Percentiles rank a stretch among this genome's conserved stretches.
Conservation (phyloP, 2,329 filamentous ascomycete genomes). For the Botryotinia narcissicola region DNA sequence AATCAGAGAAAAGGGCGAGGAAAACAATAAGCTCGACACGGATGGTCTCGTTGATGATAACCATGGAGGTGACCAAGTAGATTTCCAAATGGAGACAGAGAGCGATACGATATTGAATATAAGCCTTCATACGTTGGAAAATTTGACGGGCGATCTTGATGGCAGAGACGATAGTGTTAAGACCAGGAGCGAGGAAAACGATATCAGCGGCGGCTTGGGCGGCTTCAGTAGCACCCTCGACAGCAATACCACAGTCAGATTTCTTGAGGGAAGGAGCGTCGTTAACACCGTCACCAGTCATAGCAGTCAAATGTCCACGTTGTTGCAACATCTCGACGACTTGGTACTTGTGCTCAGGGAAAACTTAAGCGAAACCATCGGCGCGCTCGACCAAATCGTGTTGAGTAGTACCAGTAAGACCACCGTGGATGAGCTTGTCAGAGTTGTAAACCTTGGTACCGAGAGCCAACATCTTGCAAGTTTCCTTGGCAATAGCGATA, state of each 20-base stretch:
- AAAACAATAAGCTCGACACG: constrained; percentile 72
- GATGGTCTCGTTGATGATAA: constrained; percentile 76
- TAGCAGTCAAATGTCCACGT: constrained; percentile 89
- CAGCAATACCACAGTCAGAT: constrained; percentile 91
- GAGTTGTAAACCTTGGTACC: constrained; percentile 82
- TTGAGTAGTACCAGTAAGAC: constrained; percentile 69
- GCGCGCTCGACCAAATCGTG: constrained; percentile 81
- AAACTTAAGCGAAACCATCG: constrained; percentile 92
- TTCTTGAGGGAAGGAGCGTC: constrained; percentile 91
- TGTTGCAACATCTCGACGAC: constrained; percentile 92
- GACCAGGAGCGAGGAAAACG: constrained; percentile 87
- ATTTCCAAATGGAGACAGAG: constrained; percentile 86
- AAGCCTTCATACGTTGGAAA: constrained; percentile 96
- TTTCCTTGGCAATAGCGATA: constrained; percentile 77
- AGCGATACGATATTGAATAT: constrained; percentile 93
- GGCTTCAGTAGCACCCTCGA: constrained; percentile 87
- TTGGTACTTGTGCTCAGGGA: constrained; percentile 94
- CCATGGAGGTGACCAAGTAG: constrained; percentile 75
- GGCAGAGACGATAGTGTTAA: constrained; percentile 88
- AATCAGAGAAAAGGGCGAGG: constrained; percentile 75
- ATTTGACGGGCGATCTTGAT: constrained; percentile 93
- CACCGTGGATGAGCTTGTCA: constrained; percentile 72
- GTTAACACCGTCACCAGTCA: constrained; percentile 96
- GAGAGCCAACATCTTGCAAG: constrained; percentile 77
- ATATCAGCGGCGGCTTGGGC: constrained; percentile 90